Percentiles rank a stretch among this genome's conserved stretches.
phyloP scores from a whole-genome alignment of 176 grass and related monocot species.

The Avena atlantica region DNA sequence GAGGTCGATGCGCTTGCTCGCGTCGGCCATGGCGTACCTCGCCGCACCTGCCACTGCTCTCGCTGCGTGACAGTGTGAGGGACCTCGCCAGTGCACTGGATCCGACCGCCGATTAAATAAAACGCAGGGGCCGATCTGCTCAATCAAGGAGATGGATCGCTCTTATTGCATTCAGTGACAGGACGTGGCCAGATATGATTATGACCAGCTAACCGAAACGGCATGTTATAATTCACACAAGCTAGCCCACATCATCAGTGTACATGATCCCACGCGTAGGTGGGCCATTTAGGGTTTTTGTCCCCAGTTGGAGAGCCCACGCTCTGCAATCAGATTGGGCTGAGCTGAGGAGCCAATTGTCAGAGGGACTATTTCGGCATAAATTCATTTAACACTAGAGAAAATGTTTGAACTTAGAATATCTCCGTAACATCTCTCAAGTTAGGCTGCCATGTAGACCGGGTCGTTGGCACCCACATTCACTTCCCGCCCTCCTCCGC shows the following conservation, averaged over 20 bases:
- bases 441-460: too few relatives aligned
- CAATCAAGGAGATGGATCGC: not conserved
- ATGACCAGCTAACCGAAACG: not conserved
- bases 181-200: not conserved
- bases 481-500: too few relatives aligned
- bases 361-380: too few relatives aligned
- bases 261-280: not conserved
- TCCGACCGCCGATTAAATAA: slow-evolving; percentile 26
- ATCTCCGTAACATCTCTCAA: too few relatives aligned
- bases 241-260: not conserved
- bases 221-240: not conserved
- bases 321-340: too few relatives aligned
- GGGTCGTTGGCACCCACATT: too few relatives aligned
- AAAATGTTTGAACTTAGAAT: too few relatives aligned
- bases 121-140: not conserved
- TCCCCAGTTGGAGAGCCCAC: too few relatives aligned
- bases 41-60: not conserved
- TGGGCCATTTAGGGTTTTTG: too few relatives aligned
- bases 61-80: not conserved
- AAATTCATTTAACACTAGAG: too few relatives aligned
- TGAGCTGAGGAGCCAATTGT: too few relatives aligned
- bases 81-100: not conserved
- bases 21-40: slow-evolving; percentile 29
- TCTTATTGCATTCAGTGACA: slow-evolving; percentile 22
- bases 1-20: slow-evolving; percentile 65